These are phyloP conservation scores for Teratosphaeria gauchensis DNA, from an alignment of 2,329 filamentous ascomycete genomes.

Conservation along the genomic window DNA sequence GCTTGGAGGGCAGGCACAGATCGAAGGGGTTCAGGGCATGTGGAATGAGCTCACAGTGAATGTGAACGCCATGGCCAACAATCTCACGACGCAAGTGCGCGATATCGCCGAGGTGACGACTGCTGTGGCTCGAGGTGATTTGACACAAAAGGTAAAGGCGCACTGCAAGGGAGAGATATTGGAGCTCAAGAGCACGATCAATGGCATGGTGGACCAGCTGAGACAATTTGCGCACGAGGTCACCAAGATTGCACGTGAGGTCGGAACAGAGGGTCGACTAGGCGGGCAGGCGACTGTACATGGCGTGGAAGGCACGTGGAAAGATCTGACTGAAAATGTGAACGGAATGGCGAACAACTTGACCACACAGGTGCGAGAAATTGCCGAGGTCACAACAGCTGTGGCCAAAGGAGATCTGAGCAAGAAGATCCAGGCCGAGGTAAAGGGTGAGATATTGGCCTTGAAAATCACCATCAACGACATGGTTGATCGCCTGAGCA, in stretches of 20 bases:
- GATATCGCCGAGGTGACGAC: constrained; percentile 46
- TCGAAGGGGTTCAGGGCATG: constrained; percentile 56
- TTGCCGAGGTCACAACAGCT: constrained; percentile 44
- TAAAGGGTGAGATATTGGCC: constrained; percentile 42
- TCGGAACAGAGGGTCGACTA: constrained; percentile 43
- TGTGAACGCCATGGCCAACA: constrained; percentile 46
- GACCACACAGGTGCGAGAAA: constrained; percentile 40
- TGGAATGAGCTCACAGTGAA: constrained; percentile 55
- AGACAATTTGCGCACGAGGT: constrained; percentile 45
- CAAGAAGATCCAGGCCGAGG: constrained; percentile 43
- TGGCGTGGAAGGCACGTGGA: constrained; percentile 45
- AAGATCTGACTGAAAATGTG: constrained; percentile 45
- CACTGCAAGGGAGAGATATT: constrained; percentile 44
- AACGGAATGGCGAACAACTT: constrained; percentile 46
- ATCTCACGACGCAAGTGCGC: constrained; percentile 44
- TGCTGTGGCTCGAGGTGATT: constrained; percentile 42
- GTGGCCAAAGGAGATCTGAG: constrained; percentile 43
- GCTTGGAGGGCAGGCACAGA: constrained; percentile 54
- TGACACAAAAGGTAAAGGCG: constrained; percentile 43
- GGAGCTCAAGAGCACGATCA: constrained; percentile 44
- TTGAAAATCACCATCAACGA: constrained; percentile 79
- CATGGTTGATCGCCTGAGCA: constrained; percentile 57
- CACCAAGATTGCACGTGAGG: constrained; percentile 43
- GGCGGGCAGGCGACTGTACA: constrained; percentile 44
- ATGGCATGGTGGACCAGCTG: constrained; percentile 44